phyloP scores from a whole-genome alignment of 2,329 filamentous ascomycete genomes.

The Thielaviopsis ethacetica region DNA sequence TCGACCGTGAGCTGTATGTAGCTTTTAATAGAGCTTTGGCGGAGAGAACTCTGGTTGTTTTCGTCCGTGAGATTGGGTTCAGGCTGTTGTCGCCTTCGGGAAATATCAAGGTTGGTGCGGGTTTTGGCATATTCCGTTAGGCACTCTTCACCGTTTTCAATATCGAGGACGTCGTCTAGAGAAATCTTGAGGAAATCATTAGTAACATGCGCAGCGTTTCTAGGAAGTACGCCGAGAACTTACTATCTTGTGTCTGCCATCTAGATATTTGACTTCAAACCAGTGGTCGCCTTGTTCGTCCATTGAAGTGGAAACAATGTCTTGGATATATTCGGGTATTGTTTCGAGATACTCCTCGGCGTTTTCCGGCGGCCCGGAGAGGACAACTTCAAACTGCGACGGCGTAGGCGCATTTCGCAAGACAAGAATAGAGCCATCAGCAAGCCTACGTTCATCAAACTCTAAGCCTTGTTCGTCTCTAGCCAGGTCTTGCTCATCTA shows the following conservation, averaged over 20 bases:
- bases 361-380: conserved; percentile 4
- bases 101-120: background rate
- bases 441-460: background rate
- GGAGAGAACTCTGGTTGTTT: background rate
- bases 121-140: conserved; percentile 14
- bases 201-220: background rate
- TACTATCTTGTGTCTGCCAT: conserved; percentile 29
- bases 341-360: conserved; percentile 18
- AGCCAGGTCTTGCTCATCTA: too few species aligned
- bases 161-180: conserved; percentile 17
- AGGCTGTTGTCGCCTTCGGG: background rate
- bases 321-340: conserved; percentile 23
- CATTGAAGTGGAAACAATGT: conserved; percentile 19
- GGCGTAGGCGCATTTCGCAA: background rate
- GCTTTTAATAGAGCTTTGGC: background rate
- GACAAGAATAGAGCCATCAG: conserved; percentile 1
- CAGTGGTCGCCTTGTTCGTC: conserved; percentile 15
- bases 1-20: background rate
- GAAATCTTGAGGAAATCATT: conserved; percentile 16
- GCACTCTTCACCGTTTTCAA: conserved; percentile 20
- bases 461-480: background rate
- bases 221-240: conserved; percentile 16
- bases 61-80: background rate
- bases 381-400: conserved; percentile 8
- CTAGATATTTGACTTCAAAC: conserved; percentile 27